phyloP scores from a whole-genome alignment of 306 rosid species.

The Carpinus viminea region DNA sequence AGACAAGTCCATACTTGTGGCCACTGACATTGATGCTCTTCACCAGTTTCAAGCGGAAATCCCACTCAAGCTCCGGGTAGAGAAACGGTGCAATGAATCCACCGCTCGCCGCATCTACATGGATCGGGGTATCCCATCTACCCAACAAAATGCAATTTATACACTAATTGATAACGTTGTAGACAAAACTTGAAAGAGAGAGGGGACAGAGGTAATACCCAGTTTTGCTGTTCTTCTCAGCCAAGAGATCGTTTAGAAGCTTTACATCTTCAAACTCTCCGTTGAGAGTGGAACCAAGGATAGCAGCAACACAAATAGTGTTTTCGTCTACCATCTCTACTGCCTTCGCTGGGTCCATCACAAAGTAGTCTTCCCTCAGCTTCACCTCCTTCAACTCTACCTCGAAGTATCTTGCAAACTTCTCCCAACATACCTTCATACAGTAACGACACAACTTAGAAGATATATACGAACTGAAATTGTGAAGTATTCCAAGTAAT shows the following conservation, averaged over 20 bases:
- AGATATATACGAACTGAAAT: too few species aligned
- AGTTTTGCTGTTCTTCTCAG: slow-evolving; percentile 69
- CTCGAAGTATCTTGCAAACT: slow-evolving; percentile 95
- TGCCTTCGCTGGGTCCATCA: slow-evolving; percentile 84
- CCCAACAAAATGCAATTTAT: neutral
- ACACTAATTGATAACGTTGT: neutral
- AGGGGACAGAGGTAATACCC: slow-evolving; percentile 45
- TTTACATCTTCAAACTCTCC: slow-evolving; percentile 98
- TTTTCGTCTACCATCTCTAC: slow-evolving; percentile 92
- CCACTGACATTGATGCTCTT: slow-evolving; percentile 97
- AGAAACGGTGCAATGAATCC: slow-evolving; percentile 93
- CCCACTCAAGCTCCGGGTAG: slow-evolving; percentile 91
- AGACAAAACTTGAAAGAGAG: neutral
- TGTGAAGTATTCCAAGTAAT: too few species aligned
- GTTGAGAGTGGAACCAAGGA: slow-evolving; percentile 86
- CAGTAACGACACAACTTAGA: neutral
- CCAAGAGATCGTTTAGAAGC: slow-evolving; percentile 68
- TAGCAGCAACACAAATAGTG: slow-evolving; percentile 95
- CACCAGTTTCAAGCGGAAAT: slow-evolving; percentile 76
- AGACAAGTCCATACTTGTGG: slow-evolving; percentile 88
- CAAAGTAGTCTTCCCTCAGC: slow-evolving; percentile 65
- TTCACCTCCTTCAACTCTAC: slow-evolving; percentile 93
- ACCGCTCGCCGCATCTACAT: slow-evolving; percentile 96
- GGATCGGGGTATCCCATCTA: slow-evolving; percentile 97
- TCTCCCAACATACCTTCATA: slow-evolving; percentile 93